phyloP scores from a whole-genome alignment of 2,329 filamentous ascomycete species.

The Pestalotiopsis sp. region DNA sequence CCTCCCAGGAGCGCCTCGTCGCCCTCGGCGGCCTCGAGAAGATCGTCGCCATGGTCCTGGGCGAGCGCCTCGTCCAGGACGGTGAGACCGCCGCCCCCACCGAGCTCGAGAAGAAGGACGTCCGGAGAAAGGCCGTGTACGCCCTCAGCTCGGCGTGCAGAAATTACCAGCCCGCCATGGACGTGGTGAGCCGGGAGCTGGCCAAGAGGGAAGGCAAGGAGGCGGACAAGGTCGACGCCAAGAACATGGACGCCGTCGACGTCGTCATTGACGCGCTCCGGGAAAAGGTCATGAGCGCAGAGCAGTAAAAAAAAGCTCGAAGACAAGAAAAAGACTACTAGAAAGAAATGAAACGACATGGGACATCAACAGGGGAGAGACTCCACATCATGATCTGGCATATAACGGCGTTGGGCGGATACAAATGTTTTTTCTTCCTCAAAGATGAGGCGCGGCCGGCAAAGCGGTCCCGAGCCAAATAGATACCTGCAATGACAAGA shows the following conservation, averaged over 20 bases:
- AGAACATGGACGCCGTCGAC: constrained; percentile 87
- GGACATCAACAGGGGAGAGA: neutral
- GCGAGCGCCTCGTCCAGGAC: constrained; percentile 23
- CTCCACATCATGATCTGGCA: constrained; percentile 12
- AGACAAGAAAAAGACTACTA: neutral
- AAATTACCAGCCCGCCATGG: constrained; percentile 87
- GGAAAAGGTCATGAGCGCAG: constrained; percentile 47
- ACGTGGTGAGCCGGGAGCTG: constrained; percentile 66
- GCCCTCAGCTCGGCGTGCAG: constrained; percentile 84
- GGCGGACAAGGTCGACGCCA: constrained; percentile 71
- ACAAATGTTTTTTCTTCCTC: neutral
- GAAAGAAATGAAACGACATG: neutral
- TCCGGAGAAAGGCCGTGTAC: constrained; percentile 85
- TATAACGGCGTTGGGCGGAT: constrained; percentile 17
- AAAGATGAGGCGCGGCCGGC: neutral
- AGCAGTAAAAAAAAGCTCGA: neutral
- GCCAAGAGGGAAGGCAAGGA: constrained; percentile 55
- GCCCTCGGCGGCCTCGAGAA: constrained; percentile 69
- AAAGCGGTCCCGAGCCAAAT: neutral
- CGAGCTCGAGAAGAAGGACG: constrained; percentile 61
- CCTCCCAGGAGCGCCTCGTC: constrained; percentile 74
- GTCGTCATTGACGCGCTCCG: constrained; percentile 70
- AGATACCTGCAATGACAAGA: constrained; percentile 3
- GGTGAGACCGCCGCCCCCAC: constrained; percentile 12
- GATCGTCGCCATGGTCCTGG: constrained; percentile 65